These are phyloP conservation scores for Lignosus rhinocerotis DNA, from an alignment of 1,284 basidiomycete genomes.

Conservation along the genomic window DNA sequence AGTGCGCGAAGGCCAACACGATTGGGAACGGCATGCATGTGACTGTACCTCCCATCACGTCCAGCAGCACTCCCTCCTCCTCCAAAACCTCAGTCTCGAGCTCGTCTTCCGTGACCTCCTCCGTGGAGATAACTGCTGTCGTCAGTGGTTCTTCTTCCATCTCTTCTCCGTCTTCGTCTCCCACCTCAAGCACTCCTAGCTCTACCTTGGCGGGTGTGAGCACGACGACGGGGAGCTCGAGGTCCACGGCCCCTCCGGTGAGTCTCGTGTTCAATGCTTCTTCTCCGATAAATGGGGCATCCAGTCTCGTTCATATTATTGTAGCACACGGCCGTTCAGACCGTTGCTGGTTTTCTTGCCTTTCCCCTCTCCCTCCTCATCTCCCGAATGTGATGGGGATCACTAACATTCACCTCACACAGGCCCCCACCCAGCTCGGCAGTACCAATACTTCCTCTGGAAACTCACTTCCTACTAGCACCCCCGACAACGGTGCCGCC, in stretches of 20 bases:
- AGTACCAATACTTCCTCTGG: conserved; percentile 1
- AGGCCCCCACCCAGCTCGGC: neutral
- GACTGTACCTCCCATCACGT: neutral
- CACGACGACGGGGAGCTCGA: no score
- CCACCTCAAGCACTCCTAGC: no score
- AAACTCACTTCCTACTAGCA: conserved; percentile 6
- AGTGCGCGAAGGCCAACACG: conserved; percentile 46
- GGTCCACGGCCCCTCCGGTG: no score
- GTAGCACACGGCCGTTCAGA: no score
- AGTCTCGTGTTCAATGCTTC: no score
- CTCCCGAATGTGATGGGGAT: neutral
- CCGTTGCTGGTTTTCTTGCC: neutral
- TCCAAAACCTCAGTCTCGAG: neutral
- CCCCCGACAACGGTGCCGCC: conserved; percentile 17
- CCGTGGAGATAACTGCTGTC: no score
- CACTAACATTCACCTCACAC: neutral
- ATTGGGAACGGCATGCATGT: conserved; percentile 41
- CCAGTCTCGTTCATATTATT: no score
- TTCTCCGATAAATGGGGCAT: no score
- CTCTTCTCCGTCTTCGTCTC: no score
- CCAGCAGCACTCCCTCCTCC: neutral
- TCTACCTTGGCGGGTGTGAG: no score
- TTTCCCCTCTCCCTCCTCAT: neutral
- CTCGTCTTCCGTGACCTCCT: neutral
- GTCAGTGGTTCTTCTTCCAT: no score